Percentiles rank a stretch among this genome's conserved stretches.
Evolutionary conservation across 805 yeast genomes (phyloP).

Genomic region (Wickerhamiella spandovensis): DNA sequence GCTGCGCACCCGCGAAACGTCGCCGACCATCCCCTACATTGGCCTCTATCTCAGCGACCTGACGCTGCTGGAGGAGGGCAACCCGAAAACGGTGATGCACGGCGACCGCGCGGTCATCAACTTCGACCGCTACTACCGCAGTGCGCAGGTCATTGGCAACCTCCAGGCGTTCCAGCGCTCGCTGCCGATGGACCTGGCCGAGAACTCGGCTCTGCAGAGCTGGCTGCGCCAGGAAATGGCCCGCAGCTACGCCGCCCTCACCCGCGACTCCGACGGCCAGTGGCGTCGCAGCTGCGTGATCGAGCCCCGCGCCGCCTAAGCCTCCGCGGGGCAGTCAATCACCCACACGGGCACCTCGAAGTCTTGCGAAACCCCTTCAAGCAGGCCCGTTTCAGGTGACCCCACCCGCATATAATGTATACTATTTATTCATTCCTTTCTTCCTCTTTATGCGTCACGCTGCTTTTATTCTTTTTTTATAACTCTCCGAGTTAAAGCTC

Average conservation of each 20-base stretch:
- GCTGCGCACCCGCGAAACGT: slow-evolving; percentile 15
- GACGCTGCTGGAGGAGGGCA: slow-evolving; percentile 27
- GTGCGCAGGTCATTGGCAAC: slow-evolving; percentile 21
- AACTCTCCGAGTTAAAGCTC: too few relatives aligned
- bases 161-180: slow-evolving; percentile 24
- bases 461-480: too few relatives aligned
- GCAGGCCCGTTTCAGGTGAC: too few relatives aligned
- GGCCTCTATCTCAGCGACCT: slow-evolving; percentile 26
- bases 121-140: slow-evolving; percentile 24
- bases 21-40: slow-evolving; percentile 25
- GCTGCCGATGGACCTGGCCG: slow-evolving; percentile 10
- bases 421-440: neutral
- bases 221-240: slow-evolving; percentile 26
- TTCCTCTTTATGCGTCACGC: too few relatives aligned
- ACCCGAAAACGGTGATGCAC: slow-evolving; percentile 16
- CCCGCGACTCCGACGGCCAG: slow-evolving; percentile 21
- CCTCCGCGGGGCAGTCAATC: too few relatives aligned
- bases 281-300: slow-evolving; percentile 27
- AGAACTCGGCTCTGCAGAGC: slow-evolving; percentile 17
- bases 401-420: too few relatives aligned
- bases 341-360: too few relatives aligned
- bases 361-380: too few relatives aligned
- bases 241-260: slow-evolving; percentile 18
- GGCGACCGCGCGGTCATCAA: slow-evolving; percentile 19
- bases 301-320: slow-evolving; percentile 19